A percentile compares a stretch with the other conserved stretches of the same genome.
These are phyloP conservation scores for Pyrenophora graminea DNA, from an alignment of 2,329 filamentous ascomycete genomes.

Conservation along the genomic window DNA sequence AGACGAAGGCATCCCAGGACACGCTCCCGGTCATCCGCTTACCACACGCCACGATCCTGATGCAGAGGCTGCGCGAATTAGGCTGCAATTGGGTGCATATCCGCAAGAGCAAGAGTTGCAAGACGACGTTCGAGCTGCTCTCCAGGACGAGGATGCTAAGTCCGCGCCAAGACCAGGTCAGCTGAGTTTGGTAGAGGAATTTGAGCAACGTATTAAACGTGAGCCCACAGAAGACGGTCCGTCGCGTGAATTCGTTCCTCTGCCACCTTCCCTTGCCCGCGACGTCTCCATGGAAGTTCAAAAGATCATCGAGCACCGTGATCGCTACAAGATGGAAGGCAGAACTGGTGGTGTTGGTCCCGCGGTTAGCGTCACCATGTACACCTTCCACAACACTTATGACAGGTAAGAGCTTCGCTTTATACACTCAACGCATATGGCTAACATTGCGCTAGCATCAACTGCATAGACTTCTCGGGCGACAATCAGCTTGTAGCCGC, in stretches of 20 bases:
- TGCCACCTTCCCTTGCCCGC: slow-evolving; percentile 83
- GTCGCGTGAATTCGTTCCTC: slow-evolving; percentile 75
- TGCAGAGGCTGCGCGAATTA: slow-evolving; percentile 54
- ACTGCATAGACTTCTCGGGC: slow-evolving; percentile 94
- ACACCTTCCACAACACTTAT: slow-evolving; percentile 95
- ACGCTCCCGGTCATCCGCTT: slow-evolving; percentile 67
- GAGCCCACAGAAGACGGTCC: slow-evolving; percentile 88
- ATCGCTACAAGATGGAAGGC: slow-evolving; percentile 85
- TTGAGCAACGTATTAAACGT: slow-evolving; percentile 83
- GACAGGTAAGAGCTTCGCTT: slow-evolving; percentile 67
- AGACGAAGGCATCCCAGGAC: slow-evolving; percentile 71
- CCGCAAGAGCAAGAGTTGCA: slow-evolving; percentile 82
- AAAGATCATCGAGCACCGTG: slow-evolving; percentile 88
- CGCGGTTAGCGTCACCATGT: slow-evolving; percentile 90
- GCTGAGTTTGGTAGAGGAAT: slow-evolving; percentile 79
- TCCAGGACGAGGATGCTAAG: slow-evolving; percentile 81
- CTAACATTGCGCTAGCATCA: slow-evolving; percentile 62
- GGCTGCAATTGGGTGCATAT: slow-evolving; percentile 77
- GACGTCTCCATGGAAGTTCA: slow-evolving; percentile 95
- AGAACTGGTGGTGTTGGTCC: slow-evolving; percentile 82
- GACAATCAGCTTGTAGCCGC: slow-evolving; percentile 85
- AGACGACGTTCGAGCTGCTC: slow-evolving; percentile 82
- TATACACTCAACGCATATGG: not conserved
- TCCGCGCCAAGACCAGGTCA: slow-evolving; percentile 73
- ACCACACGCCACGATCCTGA: slow-evolving; percentile 62